Evolutionary conservation across 1,284 basidiomycete species (phyloP), one percentile per base, ranked within the genome.

Genomic region (Xerocomus minutiporus): DNA sequence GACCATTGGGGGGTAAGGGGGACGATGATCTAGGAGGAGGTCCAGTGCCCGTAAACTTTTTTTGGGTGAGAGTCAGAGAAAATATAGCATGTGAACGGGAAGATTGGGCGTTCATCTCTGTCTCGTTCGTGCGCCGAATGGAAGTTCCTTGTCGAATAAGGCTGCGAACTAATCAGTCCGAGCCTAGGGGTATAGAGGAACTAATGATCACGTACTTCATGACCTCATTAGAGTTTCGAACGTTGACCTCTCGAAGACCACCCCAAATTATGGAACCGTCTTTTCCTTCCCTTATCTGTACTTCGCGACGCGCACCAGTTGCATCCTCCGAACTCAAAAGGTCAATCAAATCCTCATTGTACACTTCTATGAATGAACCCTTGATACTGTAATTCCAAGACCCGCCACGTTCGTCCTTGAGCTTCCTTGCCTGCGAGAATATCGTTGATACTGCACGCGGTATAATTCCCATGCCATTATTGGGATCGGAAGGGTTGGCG

Each of bases 31-130:
- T 81, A 35, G 84, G 82, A 4, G 86, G 84, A 13, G 74, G 71
- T 6, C 80, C 78, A 40, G 82, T 79, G 26, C 88, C 89, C 28
- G 77, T 78, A 62, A 74, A 89, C 68, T 88, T 90, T 75, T 86
- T 88, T 74, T 97, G 96, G 1, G 84, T 91, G 47, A 99, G 77
- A 6, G 92, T 97, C 53, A 99, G 78, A 42, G 95, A 97, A 72
- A 99, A 99, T 72, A 99, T 98, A 52, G 97, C 96, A 79, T 99
- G 96, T 25, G 93, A 97, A 58, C 96, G 90, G 42, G 95, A 98
- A 1, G 92, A 96, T 68, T 97, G 93, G 5, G 93, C 91, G 68
- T 99, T 99, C 96, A 99, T 98, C 65, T 95, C 93, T 38, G 96
- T 99, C 71, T 97, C 93, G 61, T 96, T 95, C 6, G 97, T 99